Conservation (phyloP, 1,284 basidiomycete species). For the Inonotus obliquus region DNA sequence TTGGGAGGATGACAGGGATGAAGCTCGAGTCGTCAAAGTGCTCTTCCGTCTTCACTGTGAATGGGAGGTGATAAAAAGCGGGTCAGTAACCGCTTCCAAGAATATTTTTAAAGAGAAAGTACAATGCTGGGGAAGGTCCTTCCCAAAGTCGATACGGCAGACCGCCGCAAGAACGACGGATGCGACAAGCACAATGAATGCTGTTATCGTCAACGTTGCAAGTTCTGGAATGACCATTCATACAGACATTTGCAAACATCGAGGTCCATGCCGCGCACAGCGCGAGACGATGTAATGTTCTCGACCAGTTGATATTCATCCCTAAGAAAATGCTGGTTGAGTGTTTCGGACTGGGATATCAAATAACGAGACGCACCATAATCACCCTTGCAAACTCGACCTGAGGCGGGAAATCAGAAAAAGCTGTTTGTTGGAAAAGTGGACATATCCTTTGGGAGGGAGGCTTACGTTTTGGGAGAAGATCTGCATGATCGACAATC, state of each 20-base stretch:
- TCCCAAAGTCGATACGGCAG: conserved; percentile 23
- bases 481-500: no score
- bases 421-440: no score
- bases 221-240: conserved; percentile 23
- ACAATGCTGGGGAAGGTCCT: conserved; percentile 23
- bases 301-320: conserved; percentile 21
- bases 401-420: not conserved
- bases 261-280: conserved; percentile 19
- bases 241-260: conserved; percentile 23
- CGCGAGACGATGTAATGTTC: conserved; percentile 19
- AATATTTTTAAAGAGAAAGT: not conserved
- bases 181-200: conserved; percentile 19
- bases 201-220: conserved; percentile 22
- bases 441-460: no score
- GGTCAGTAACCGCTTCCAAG: not conserved
- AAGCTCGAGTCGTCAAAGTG: conserved; percentile 15
- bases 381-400: conserved; percentile 18
- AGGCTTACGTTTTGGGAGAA: no score
- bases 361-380: conserved; percentile 9
- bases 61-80: not conserved
- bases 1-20: conserved; percentile 8
- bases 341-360: not conserved
- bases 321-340: conserved; percentile 9
- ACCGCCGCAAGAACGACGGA: conserved; percentile 22
- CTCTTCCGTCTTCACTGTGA: conserved; percentile 14